Percentiles rank a stretch among this genome's conserved stretches.
phyloP scores from a whole-genome alignment of 2,329 filamentous ascomycete genomes.

The Phoma herbarum region DNA sequence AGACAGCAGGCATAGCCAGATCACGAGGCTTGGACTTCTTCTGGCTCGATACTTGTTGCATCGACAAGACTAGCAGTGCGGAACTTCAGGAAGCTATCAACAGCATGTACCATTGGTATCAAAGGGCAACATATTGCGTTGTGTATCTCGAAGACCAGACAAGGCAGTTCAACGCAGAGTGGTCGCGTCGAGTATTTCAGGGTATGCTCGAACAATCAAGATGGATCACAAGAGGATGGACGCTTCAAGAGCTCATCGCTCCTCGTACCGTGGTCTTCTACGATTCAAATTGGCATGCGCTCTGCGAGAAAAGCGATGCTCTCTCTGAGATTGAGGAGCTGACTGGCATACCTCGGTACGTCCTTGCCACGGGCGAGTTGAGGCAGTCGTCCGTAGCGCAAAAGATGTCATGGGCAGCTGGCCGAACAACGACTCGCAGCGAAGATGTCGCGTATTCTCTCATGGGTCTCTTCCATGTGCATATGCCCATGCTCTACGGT shows the following conservation, averaged over 20 bases:
- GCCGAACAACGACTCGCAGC: background rate
- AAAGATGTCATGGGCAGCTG: background rate
- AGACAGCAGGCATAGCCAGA: background rate
- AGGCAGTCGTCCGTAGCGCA: background rate
- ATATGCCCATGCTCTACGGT: slow-evolving; percentile 3
- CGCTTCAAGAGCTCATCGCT: slow-evolving; percentile 3
- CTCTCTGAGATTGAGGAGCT: background rate
- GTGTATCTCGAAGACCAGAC: background rate
- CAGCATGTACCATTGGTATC: background rate
- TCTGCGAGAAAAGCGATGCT: background rate
- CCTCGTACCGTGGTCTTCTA: background rate
- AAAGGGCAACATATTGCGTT: background rate
- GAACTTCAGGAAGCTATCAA: slow-evolving; percentile 2
- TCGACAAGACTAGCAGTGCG: background rate
- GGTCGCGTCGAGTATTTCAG: background rate
- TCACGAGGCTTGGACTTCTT: background rate
- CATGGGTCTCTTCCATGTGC: background rate
- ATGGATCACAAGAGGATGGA: slow-evolving; percentile 2
- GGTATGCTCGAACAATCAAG: background rate
- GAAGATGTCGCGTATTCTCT: slow-evolving; percentile 4
- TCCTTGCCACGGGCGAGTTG: background rate
- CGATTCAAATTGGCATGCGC: background rate
- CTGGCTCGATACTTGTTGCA: slow-evolving; percentile 5
- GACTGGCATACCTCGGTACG: background rate
- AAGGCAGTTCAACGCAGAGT: background rate